Percentiles rank a stretch among this genome's conserved stretches.
These are phyloP conservation scores for Penicillium macrosclerotiorum DNA, from an alignment of 495 filamentous ascomycete genomes.

Conservation along the genomic window DNA sequence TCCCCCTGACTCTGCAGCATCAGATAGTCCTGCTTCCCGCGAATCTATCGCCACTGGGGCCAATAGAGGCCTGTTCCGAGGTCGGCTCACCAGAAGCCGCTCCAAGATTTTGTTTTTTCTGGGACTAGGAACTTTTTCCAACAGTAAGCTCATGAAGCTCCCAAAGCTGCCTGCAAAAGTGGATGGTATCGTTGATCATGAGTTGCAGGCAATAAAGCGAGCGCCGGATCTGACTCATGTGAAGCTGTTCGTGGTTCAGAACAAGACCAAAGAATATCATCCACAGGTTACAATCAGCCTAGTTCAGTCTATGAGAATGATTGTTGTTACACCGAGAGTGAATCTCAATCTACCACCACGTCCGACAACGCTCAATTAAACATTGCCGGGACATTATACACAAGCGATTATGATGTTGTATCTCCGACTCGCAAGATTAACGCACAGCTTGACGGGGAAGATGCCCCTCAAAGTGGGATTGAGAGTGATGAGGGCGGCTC, in stretches of 20 bases:
- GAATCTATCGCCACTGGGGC: background rate
- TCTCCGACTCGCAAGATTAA: background rate
- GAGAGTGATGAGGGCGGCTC: constrained; percentile 1
- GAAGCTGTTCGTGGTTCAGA: constrained; percentile 1
- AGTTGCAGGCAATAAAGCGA: constrained; percentile 19
- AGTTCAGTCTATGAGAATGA: constrained; percentile 1
- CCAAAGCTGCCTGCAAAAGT: too few relatives aligned
- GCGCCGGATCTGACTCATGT: constrained; percentile 11
- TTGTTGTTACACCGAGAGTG: constrained; percentile 2
- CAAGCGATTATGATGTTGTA: background rate
- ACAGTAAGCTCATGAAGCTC: constrained; percentile 4
- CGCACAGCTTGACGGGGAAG: background rate
- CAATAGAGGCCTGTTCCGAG: constrained; percentile 12
- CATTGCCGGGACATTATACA: background rate
- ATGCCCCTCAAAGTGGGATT: background rate
- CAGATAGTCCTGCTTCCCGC: constrained; percentile 24
- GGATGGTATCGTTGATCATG: background rate
- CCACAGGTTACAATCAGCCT: background rate
- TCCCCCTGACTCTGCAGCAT: constrained; percentile 21
- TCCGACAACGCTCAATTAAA: background rate
- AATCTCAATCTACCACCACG: constrained; percentile 5
- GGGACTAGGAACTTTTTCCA: constrained; percentile 19
- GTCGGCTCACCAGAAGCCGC: constrained; percentile 22
- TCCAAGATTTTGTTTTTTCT: constrained; percentile 25
- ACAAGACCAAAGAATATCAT: background rate